These are phyloP conservation scores for Aureobasidium lini DNA, from an alignment of 2,329 filamentous ascomycete species.

Conservation along the genomic window DNA sequence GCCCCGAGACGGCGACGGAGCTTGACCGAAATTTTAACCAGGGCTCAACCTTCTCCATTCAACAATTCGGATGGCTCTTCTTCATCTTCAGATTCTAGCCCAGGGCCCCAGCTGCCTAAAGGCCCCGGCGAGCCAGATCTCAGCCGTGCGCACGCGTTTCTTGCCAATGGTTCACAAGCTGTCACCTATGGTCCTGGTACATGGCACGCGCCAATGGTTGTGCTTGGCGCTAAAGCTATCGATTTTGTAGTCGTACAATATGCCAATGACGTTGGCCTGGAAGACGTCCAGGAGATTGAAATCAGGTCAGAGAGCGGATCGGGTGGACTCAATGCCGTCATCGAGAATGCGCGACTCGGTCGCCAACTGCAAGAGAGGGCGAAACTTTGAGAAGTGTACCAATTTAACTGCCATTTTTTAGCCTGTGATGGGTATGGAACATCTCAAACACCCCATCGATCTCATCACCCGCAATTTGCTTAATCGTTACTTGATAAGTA, in stretches of 20 bases:
- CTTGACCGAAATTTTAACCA: slow-evolving; percentile 34
- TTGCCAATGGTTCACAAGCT: slow-evolving; percentile 69
- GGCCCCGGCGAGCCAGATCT: slow-evolving; percentile 64
- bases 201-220: slow-evolving; percentile 96
- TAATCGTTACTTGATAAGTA: not conserved
- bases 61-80: slow-evolving; percentile 41
- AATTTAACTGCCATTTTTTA: not conserved
- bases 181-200: slow-evolving; percentile 89
- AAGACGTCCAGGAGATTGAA: slow-evolving; percentile 81
- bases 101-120: slow-evolving; percentile 25
- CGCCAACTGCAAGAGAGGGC: not conserved
- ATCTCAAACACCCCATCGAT: slow-evolving; percentile 2
- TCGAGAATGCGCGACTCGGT: slow-evolving; percentile 19
- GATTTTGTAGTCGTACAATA: slow-evolving; percentile 90
- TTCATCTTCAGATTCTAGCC: slow-evolving; percentile 12
- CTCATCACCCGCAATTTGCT: not conserved
- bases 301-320: slow-evolving; percentile 32
- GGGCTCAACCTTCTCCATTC: slow-evolving; percentile 37
- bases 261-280: slow-evolving; percentile 68
- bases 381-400: slow-evolving; percentile 7
- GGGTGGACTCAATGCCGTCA: slow-evolving; percentile 22
- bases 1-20: slow-evolving; percentile 19
- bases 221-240: slow-evolving; percentile 61
- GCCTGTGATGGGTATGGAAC: not conserved
- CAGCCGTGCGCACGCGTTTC: slow-evolving; percentile 62